phyloP scores from a whole-genome alignment of 306 rosid species.

The Cucurbita pepo region DNA sequence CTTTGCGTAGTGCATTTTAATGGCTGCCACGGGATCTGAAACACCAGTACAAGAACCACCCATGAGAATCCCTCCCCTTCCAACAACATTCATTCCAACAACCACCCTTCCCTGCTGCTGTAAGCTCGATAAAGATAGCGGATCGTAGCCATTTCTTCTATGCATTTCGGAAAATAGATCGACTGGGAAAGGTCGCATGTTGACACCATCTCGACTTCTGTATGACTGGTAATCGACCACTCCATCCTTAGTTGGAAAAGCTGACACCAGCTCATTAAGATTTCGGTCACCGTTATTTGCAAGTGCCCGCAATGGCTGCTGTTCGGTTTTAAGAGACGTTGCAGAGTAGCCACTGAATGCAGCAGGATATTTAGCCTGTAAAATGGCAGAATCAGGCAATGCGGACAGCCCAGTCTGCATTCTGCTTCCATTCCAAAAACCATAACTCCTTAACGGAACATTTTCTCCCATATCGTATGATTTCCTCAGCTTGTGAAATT shows the following conservation, averaged over 20 bases:
- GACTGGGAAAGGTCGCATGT: constrained; percentile 52
- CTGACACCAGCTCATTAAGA: constrained; percentile 25
- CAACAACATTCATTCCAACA: constrained; percentile 63
- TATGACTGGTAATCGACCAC: constrained; percentile 51
- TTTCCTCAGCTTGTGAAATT: constrained; percentile 22
- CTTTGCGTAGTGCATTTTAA: constrained; percentile 70
- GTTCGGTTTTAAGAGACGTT: constrained; percentile 35
- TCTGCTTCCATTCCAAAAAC: constrained; percentile 67
- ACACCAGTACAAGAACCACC: constrained; percentile 61
- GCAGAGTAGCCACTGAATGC: constrained; percentile 52
- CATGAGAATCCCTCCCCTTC: constrained; percentile 53
- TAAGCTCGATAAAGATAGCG: constrained; percentile 41
- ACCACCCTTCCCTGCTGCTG: constrained; percentile 67
- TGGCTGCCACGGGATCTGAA: constrained; percentile 87
- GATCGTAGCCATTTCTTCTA: constrained; percentile 51
- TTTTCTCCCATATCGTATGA: constrained; percentile 42
- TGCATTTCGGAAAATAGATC: constrained; percentile 55
- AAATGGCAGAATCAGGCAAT: constrained; percentile 59
- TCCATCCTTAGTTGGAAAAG: constrained; percentile 46
- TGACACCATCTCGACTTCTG: constrained; percentile 37
- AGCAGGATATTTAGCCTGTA: constrained; percentile 78
- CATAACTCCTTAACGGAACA: constrained; percentile 38
- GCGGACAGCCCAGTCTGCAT: constrained; percentile 43
- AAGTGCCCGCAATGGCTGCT: constrained; percentile 39
- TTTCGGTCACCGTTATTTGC: constrained; percentile 31